phyloP scores from a whole-genome alignment of 2,329 filamentous ascomycete genomes.

The Elsinoe batatas region DNA sequence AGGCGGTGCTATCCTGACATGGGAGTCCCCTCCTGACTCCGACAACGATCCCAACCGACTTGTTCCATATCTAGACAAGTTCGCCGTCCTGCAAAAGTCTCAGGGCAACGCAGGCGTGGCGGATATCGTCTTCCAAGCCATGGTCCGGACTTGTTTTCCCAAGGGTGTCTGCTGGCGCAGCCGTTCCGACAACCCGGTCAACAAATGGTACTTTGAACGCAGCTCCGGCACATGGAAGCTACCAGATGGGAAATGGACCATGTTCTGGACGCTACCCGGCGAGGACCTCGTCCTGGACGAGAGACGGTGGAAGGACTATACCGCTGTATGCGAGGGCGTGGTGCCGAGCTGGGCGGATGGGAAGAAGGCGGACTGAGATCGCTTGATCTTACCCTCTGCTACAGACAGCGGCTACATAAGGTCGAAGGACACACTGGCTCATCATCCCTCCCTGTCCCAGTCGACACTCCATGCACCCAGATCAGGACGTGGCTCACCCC shows the following conservation, averaged over 20 bases:
- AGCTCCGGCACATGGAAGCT: constrained; percentile 76
- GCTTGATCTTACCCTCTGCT: neutral
- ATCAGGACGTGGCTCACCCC: too few species aligned
- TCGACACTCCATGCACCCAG: too few species aligned
- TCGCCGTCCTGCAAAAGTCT: constrained; percentile 78
- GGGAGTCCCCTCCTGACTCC: constrained; percentile 60
- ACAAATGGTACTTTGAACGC: constrained; percentile 98
- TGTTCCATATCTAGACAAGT: constrained; percentile 94
- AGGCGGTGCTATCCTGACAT: constrained; percentile 87
- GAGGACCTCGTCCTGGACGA: constrained; percentile 44
- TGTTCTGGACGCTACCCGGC: constrained; percentile 85
- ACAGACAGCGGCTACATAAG: neutral
- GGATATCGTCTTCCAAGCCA: constrained; percentile 91
- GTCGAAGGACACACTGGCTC: neutral
- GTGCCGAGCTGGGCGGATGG: constrained; percentile 40
- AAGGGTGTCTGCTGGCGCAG: constrained; percentile 87
- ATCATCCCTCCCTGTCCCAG: too few species aligned
- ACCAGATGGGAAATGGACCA: constrained; percentile 77
- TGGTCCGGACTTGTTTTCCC: constrained; percentile 84
- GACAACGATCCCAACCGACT: constrained; percentile 45
- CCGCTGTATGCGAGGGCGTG: constrained; percentile 38
- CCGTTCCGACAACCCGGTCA: constrained; percentile 83
- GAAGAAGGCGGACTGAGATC: constrained; percentile 22
- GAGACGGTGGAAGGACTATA: constrained; percentile 39
- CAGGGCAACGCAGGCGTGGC: constrained; percentile 82